phyloP scores from a whole-genome alignment of 257 asterid species.

The Knoxia roxburghii region DNA sequence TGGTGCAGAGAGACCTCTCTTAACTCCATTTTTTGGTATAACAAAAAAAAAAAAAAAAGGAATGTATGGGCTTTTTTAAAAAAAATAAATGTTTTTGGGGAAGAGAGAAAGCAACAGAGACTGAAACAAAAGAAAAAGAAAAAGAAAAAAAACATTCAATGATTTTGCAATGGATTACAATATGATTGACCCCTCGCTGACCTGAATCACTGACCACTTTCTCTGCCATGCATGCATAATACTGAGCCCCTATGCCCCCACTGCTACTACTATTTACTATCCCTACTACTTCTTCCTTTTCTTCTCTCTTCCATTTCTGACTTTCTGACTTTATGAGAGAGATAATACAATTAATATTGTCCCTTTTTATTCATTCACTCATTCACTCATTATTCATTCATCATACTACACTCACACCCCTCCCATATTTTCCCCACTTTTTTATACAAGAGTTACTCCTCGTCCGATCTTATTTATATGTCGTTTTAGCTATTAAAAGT shows the following conservation, averaged over 20 bases:
- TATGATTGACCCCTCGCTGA: slow-evolving; percentile 48
- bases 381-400: slow-evolving; percentile 1
- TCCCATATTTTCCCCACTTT: no score
- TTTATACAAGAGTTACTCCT: no score
- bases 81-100: no score
- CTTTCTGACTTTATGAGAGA: slow-evolving; percentile 9
- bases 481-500: no score
- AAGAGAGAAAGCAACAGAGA: background rate
- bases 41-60: background rate
- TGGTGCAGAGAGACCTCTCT: no score
- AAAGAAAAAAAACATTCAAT: slow-evolving; percentile 33
- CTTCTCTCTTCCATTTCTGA: slow-evolving; percentile 15
- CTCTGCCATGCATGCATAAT: slow-evolving; percentile 9
- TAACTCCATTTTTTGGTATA: no score
- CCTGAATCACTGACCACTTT: slow-evolving; percentile 29
- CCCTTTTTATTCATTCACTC: slow-evolving; percentile 22
- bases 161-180: slow-evolving; percentile 49
- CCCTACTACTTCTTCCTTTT: background rate
- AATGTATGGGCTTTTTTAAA: no score
- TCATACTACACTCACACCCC: no score
- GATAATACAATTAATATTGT: background rate
- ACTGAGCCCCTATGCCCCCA: background rate
- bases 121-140: slow-evolving; percentile 9
- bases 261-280: no score
- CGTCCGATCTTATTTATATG: no score